phyloP scores from a whole-genome alignment of 805 yeast species.

The Phaffomyces opuntiae region DNA sequence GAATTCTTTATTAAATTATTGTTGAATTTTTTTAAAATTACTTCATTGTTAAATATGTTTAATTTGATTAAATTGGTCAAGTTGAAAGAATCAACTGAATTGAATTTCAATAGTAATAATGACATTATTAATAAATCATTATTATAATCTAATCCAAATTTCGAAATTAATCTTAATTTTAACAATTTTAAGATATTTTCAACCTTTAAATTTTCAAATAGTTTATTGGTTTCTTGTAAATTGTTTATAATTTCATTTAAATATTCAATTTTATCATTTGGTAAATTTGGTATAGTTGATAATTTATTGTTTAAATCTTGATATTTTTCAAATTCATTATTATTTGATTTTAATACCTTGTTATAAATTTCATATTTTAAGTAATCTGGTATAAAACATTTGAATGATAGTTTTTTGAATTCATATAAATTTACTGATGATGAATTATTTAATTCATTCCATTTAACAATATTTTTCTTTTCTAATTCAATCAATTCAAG shows the following conservation, averaged over 20 bases:
- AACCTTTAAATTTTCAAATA: conserved; percentile 7
- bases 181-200: conserved; percentile 24
- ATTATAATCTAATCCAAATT: conserved; percentile 25
- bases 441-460: conserved; percentile 17
- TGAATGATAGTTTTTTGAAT: conserved; percentile 18
- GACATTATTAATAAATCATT: conserved; percentile 30
- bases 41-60: conserved; percentile 12
- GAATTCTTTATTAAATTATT: conserved; percentile 11
- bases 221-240: conserved; percentile 11
- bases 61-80: conserved; percentile 13
- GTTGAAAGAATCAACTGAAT: conserved; percentile 16
- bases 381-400: conserved; percentile 18
- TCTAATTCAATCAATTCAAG: background rate
- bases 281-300: conserved; percentile 5
- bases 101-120: conserved; percentile 15
- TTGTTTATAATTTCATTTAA: conserved; percentile 15
- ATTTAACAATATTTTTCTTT: conserved; percentile 13
- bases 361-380: conserved; percentile 18
- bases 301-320: conserved; percentile 25
- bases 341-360: conserved; percentile 8
- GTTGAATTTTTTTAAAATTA: conserved; percentile 12
- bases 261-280: conserved; percentile 17
- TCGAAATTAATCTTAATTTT: conserved; percentile 29
- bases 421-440: conserved; percentile 1
- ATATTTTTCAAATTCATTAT: conserved; percentile 28